Percentiles rank a stretch among this genome's conserved stretches.
These are phyloP conservation scores for Aspergillus piperis DNA, from an alignment of 2,329 filamentous ascomycete species.

Conservation along the genomic window DNA sequence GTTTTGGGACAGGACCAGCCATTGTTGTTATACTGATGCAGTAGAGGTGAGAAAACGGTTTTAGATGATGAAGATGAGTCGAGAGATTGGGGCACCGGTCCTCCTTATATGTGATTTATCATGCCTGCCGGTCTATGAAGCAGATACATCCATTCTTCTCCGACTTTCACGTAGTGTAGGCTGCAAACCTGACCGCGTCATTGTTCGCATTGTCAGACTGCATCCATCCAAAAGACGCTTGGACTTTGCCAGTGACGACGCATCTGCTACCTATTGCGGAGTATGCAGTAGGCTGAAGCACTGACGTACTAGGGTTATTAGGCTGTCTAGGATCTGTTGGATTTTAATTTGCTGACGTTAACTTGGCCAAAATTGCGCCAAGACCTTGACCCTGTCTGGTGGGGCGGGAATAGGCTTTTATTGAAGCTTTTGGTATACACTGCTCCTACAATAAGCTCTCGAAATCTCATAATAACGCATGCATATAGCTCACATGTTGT, in stretches of 20 bases:
- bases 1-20: slow-evolving; percentile 11
- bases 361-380: not conserved
- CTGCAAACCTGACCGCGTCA: not conserved
- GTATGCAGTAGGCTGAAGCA: not conserved
- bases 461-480: too few species aligned
- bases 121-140: too few species aligned
- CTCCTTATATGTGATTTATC: too few species aligned
- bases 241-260: not conserved
- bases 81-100: too few species aligned
- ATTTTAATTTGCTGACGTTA: not conserved
- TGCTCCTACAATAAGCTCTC: too few species aligned
- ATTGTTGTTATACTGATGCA: not conserved
- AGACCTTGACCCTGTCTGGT: not conserved
- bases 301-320: not conserved
- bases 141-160: too few species aligned
- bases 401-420: too few species aligned
- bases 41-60: not conserved
- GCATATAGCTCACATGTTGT: too few species aligned
- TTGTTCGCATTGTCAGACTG: not conserved
- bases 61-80: not conserved
- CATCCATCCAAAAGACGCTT: not conserved
- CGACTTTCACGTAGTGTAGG: not conserved
- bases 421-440: too few species aligned
- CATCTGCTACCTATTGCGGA: not conserved
- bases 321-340: not conserved